These are phyloP conservation scores for Calonectria pteridis DNA, from an alignment of 2,329 filamentous ascomycete genomes.

Conservation along the genomic window DNA sequence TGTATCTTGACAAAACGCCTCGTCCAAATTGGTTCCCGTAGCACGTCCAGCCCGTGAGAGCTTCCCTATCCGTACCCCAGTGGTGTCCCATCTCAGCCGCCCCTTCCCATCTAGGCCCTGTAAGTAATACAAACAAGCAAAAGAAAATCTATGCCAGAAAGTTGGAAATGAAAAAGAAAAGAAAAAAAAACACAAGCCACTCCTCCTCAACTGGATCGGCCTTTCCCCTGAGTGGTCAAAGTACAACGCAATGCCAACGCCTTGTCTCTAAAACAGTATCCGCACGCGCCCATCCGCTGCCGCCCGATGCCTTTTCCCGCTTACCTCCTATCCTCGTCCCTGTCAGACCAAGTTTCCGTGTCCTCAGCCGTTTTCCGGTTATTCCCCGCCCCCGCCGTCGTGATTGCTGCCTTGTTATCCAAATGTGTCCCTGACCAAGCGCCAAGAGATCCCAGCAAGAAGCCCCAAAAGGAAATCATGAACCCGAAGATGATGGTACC, in stretches of 20 bases:
- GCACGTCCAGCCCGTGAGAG: slow-evolving; percentile 38
- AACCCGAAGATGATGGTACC: slow-evolving; percentile 35
- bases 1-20: slow-evolving; percentile 39
- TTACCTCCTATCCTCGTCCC: slow-evolving; percentile 29
- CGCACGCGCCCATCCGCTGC: slow-evolving; percentile 35
- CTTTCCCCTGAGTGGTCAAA: slow-evolving; percentile 32
- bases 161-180: slow-evolving; percentile 35
- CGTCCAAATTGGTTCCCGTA: slow-evolving; percentile 35
- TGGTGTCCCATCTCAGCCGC: slow-evolving; percentile 25
- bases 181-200: slow-evolving; percentile 35
- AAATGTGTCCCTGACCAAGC: slow-evolving; percentile 27
- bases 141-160: slow-evolving; percentile 35
- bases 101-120: slow-evolving; percentile 35
- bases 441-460: slow-evolving; percentile 27
- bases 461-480: slow-evolving; percentile 40
- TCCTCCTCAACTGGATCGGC: slow-evolving; percentile 24
- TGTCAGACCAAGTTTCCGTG: slow-evolving; percentile 33
- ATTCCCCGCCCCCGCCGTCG: slow-evolving; percentile 37
- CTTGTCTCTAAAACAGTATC: slow-evolving; percentile 42
- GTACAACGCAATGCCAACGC: slow-evolving; percentile 39
- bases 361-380: slow-evolving; percentile 34
- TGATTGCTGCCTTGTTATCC: slow-evolving; percentile 37
- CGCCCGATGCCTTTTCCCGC: slow-evolving; percentile 30
- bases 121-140: slow-evolving; percentile 40
- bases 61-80: slow-evolving; percentile 33